phyloP scores from a whole-genome alignment of 176 grass and related monocot genomes.

The Urochloa ruziziensis region DNA sequence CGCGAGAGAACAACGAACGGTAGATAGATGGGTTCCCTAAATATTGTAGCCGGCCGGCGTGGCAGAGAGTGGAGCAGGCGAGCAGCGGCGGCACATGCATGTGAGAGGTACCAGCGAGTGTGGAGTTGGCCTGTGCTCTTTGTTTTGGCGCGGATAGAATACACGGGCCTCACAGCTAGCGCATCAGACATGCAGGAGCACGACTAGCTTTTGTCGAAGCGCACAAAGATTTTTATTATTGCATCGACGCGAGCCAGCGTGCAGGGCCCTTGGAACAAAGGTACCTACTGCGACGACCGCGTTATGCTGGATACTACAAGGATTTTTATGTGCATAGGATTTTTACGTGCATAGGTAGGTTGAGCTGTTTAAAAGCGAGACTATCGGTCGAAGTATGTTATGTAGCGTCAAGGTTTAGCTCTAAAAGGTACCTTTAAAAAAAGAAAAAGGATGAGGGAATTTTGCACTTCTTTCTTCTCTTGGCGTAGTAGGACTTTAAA shows the following conservation, averaged over 20 bases:
- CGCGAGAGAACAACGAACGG: neutral
- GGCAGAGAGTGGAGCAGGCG: constrained; percentile 20
- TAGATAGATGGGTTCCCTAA: neutral
- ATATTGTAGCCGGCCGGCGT: neutral
- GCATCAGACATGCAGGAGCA: neutral
- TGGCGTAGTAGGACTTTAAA: no score
- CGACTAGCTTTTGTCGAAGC: neutral
- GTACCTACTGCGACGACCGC: neutral
- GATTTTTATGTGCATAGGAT: no score
- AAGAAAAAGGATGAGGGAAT: no score
- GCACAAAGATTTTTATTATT: neutral
- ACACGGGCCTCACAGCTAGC: neutral
- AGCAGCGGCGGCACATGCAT: constrained; percentile 6
- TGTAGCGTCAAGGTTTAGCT: neutral
- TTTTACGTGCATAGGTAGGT: neutral
- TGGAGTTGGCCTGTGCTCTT: constrained; percentile 8
- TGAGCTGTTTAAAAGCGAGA: neutral
- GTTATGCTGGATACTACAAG: neutral
- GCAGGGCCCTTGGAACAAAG: neutral
- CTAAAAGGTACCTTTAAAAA: neutral
- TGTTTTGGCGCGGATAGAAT: constrained; percentile 27
- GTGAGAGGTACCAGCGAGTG: neutral
- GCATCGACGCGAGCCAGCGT: neutral
- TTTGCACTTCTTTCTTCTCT: no score
- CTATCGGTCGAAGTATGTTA: neutral